Base-by-base conservation (phyloP, 2,329 filamentous ascomycete genomes). In the Botrytis fabae region DNA sequence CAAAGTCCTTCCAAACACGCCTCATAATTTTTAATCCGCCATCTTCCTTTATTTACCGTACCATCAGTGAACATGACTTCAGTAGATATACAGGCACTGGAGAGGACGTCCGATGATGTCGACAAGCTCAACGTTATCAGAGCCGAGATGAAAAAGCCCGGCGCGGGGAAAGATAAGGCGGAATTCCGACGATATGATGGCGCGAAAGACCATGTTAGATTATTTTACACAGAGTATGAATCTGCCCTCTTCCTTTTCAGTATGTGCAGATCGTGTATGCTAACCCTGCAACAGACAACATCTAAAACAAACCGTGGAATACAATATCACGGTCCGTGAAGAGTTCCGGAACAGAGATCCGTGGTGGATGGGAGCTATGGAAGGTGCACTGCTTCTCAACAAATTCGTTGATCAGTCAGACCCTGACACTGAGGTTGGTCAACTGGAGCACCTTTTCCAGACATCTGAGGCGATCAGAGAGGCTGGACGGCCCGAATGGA, bases 361-460 rank as follows among this genome's bases (percentile, higher is more conserved):
- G 59, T 87, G 92, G 82, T 8, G 4, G 18, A 93, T 97, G 92
- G 92, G 91, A 75, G 87, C 97, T 81, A 97, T 94, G 94, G 86
- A 97, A 82, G 94, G 94, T 32, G 96, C 97, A 84, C 93, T 97
- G 87, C 95, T 94, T 83, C 91, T 97, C 80, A 93, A 97, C 87
- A 94, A 92, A 0, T 88, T 97, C 70, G 92, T 97, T 82, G 94
- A 97, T 83, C 93, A 97, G 83, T 94, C 91, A 32, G 94, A 97
- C 84, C 94, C 94, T 1, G 94, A 97, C 84, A 97, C 94, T 63
- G 90, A 89, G 65, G 90, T 97, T 75, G 92, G 90, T 42, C 94
- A 97, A 85, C 97, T 97, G 81, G 92, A 97, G 83, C 94, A 97
- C 83, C 87, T 97, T 44, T 88, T 97, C 25, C 94, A 97, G 82